phyloP scores from a whole-genome alignment of 805 yeast species.

The Monosporozyma yasuniensis region DNA sequence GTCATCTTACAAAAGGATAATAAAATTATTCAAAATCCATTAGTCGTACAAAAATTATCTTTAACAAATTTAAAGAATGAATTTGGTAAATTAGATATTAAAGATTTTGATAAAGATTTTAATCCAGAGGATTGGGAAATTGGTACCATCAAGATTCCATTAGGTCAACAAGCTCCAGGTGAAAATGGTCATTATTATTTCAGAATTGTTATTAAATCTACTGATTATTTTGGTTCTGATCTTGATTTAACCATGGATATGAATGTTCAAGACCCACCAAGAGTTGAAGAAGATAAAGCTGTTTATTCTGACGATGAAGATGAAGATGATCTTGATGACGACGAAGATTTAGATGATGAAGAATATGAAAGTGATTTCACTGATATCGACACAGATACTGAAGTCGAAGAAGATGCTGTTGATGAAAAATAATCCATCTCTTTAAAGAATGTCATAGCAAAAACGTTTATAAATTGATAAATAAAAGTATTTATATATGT shows the following conservation, averaged over 20 bases:
- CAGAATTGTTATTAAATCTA: conserved; percentile 59
- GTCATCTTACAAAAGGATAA: conserved; percentile 68
- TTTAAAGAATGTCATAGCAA: too few relatives aligned
- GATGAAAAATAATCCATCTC: neutral
- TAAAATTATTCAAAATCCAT: conserved; percentile 64
- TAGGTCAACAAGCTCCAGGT: conserved; percentile 72
- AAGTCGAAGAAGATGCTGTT: conserved; percentile 22
- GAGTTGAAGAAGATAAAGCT: conserved; percentile 52
- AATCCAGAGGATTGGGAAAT: conserved; percentile 37
- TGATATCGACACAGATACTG: conserved; percentile 32
- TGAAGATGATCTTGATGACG: conserved; percentile 38
- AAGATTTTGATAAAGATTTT: conserved; percentile 24
- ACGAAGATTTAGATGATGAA: conserved; percentile 57
- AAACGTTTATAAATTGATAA: neutral
- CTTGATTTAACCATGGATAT: conserved; percentile 60
- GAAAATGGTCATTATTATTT: conserved; percentile 56
- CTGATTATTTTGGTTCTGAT: conserved; percentile 77
- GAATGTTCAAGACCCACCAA: conserved; percentile 56
- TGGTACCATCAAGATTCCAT: conserved; percentile 67
- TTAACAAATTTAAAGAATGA: conserved; percentile 21
- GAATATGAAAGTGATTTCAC: conserved; percentile 38
- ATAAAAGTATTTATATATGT: neutral
- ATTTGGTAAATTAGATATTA: conserved; percentile 24
- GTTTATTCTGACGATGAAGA: conserved; percentile 42
- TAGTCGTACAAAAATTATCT: conserved; percentile 21